Evolutionary conservation across 306 rosid genomes (phyloP), one percentile per base, ranked within the genome.

Genomic region (Carpinus viminea): DNA sequence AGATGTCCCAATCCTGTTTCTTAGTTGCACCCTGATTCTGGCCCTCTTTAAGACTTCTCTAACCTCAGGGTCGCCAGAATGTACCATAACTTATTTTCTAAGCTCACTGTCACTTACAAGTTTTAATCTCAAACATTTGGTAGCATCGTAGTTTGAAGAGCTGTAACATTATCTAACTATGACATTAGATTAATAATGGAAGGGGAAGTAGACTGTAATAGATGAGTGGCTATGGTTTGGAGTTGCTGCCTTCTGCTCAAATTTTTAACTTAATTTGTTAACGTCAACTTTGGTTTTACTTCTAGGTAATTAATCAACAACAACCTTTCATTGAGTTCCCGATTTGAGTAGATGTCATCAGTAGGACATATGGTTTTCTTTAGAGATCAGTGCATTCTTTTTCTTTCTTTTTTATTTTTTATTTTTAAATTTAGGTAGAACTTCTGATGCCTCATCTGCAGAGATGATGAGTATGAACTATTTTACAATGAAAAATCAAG

Each of bases 21-120:
- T 16, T 28, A 54, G 16, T 41, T 41, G 16, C 43, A 20, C 18
- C 59, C 31, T 61, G 17, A 13, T 56, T n/a, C 51, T 2, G 31
- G 55, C 31, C 52, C n/a, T 28, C 79, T 53, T 73, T 68, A 62
- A 55, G 38, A 28, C n/a, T 31, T 61, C 43, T 72, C 13, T 41
- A 15, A 46, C 6, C 78, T 61, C 53, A 60, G 20, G n/a, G 4
- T 61, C 16, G 4, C 54, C n/a, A 70, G 73, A 26, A 34, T 16
- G 17, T 62, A 21, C 60, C 13, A 20, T 72, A 21, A 48, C 24
- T 8, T 72, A 7, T 61, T 47, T 56, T 20, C 55, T 21, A 62
- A 62, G 68, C 34, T 9, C 43, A 26, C 50, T 28, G 41, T 57
- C 7, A 21, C 31, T 24, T 34, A 57, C 45, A 41, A 41, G 45